Percentiles rank a stretch among this genome's conserved stretches.
These are phyloP conservation scores for Talaromyces pinophilus DNA, from an alignment of 2,329 filamentous ascomycete genomes.

Conservation along the genomic window DNA sequence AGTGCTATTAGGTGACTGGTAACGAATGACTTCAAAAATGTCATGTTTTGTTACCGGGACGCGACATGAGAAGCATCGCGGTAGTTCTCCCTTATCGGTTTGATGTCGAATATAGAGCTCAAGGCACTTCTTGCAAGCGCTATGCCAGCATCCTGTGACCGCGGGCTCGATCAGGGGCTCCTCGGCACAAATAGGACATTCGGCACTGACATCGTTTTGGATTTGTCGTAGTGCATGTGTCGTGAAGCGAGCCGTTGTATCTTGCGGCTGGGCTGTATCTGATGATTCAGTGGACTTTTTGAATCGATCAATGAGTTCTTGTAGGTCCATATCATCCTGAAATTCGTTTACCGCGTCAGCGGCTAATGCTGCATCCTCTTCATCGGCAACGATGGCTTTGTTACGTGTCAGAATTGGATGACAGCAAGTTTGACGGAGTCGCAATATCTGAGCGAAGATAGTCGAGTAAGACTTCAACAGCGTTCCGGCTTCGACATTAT, in stretches of 20 bases:
- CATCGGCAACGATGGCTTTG: conserved; percentile 78
- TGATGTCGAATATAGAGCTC: conserved; percentile 87
- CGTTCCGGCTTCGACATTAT: conserved; percentile 87
- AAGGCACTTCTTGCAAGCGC: conserved; percentile 91
- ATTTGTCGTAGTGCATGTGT: conserved; percentile 89
- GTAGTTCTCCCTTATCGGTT: conserved; percentile 70
- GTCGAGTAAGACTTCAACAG: conserved; percentile 94
- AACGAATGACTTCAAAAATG: conserved; percentile 86
- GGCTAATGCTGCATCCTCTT: conserved; percentile 75
- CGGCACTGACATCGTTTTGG: conserved; percentile 79
- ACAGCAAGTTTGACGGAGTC: conserved; percentile 89
- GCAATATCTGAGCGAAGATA: conserved; percentile 94
- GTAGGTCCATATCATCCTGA: conserved; percentile 93
- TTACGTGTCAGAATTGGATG: conserved; percentile 89
- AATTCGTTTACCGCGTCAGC: conserved; percentile 79
- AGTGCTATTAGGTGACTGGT: conserved; percentile 53
- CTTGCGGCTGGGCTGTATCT: conserved; percentile 47
- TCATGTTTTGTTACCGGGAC: conserved; percentile 79
- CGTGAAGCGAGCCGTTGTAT: conserved; percentile 72
- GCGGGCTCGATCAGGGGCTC: conserved; percentile 94
- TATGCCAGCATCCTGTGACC: conserved; percentile 97
- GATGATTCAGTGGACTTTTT: conserved; percentile 66
- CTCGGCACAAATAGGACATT: conserved; percentile 93
- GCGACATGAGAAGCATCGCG: conserved; percentile 88
- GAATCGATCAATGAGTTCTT: conserved; percentile 81